Base-by-base conservation (phyloP, 768 basidiomycete genomes). In the Chalciporus piperatus region DNA sequence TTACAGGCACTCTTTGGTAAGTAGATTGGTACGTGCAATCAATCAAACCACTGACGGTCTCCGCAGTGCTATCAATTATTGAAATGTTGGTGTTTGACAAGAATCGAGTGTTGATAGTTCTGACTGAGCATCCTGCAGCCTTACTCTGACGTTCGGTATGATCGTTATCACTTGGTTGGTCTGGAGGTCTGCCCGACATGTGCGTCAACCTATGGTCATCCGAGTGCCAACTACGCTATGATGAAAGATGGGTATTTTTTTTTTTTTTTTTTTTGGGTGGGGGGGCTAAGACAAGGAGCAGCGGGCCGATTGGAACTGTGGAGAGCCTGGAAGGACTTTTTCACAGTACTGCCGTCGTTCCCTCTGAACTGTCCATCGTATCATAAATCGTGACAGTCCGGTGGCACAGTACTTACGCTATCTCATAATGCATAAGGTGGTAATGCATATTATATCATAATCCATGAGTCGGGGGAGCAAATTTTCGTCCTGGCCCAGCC, bases 1-100 rank as follows among this genome's bases (percentile, higher is more conserved):
- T 72, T 85, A 48, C 76, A 76, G 35, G 69, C 75, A 5, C 59
- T 84, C 8, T 82, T 81, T 47, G 80, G 82, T 82, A 47, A 51
- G 50, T 19, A n/a, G 25, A n/a, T 47, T 13, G 6, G 22, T 25
- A 0, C 23, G 32, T 14, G n/a, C 14, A 17, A 19, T 5, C 9
- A 28, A 23, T 11, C 13, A 12, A 27, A 25, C 27, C 27, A 4
- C 47, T 61, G 41, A 64, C 39, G 28, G 52, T 57, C 14, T 42
- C n/a, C 35, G 6, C 47, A 79, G 76, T 64, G n/a, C 50, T 83
- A 41, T 77, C 79, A 1, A 67, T 84, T 19, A n/a, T 83, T 5
- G 72, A 79, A 65, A 77, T 76, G 83, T 83, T 35, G 60, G 77
- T 64, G 16, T 42, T 56, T 27, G 20, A 32, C 19, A 20, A 33